Evolutionary conservation across 768 basidiomycete species (phyloP), one percentile per base, ranked within the genome.

Genomic region (Trametes gibbosa): DNA sequence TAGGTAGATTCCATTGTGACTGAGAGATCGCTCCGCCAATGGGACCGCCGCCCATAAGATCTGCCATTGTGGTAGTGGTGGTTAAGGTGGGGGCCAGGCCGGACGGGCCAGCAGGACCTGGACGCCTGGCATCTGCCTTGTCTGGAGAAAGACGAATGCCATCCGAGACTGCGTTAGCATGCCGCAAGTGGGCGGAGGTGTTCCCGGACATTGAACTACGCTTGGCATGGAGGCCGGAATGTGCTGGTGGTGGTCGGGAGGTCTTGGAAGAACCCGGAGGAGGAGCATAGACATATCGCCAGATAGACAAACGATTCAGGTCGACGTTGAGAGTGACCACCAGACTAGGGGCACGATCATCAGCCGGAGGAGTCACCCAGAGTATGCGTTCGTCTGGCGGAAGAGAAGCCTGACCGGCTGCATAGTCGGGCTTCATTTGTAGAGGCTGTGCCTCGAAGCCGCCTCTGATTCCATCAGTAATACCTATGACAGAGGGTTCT

Each of bases 401-500:
- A 35, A 90, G 74, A 1, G 83, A 79, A 32, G 76, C 79, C 2
- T 76, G 69, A 13, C 55, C 58, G 5, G 41, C 34, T n/a, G 55
- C 56, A 21, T 52, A 53, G 49, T 52, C 41, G 34, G 59, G 51
- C 32, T 61, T 54, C 42, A 55, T 58, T 40, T 32, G 56, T 51
- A 45, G 56, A 54, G 49, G 54, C 56, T 49, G 67, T 50, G 54
- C 71, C 50, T 63, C 70, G 58, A 76, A 68, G 35, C 79, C 81
- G 7, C 82, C 82, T 2, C 80, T 65, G 25, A 91, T 86, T 0
- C 84, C 83, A 3, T 75, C 71, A 1, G 90, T 86, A 48, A 88
- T 69, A 6, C 89, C 90, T 16, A 92, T 82, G 9, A 86, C 81
- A 23, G 82, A 79, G 49, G 89, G 81, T 71, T 93, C 92, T 2